phyloP scores from a whole-genome alignment of 495 filamentous ascomycete species.

The Penicillium atrosanguineum region DNA sequence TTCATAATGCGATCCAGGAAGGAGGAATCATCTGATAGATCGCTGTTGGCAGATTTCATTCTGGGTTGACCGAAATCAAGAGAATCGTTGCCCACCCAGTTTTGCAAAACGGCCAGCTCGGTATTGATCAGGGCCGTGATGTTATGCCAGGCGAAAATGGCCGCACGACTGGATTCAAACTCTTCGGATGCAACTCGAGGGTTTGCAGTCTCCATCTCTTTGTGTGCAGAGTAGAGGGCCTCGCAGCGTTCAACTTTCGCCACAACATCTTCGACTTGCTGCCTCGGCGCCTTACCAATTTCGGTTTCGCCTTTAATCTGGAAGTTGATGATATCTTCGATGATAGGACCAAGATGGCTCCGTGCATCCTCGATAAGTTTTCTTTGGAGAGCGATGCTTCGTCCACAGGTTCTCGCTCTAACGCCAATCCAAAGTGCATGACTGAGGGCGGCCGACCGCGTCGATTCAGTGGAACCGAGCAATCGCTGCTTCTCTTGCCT shows the following conservation, averaged over 20 bases:
- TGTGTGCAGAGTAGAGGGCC: constrained; percentile 74
- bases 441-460: constrained; percentile 68
- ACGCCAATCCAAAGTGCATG: constrained; percentile 90
- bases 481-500: constrained; percentile 95
- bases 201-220: constrained; percentile 67
- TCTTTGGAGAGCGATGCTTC: constrained; percentile 76
- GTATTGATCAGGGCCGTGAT: constrained; percentile 98
- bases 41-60: constrained; percentile 46
- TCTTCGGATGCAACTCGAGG: constrained; percentile 68
- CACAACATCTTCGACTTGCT: constrained; percentile 87
- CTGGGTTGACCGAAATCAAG: constrained; percentile 77
- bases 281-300: constrained; percentile 77
- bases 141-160: constrained; percentile 93
- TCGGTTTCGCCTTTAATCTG: constrained; percentile 91
- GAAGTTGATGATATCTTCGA: constrained; percentile 88
- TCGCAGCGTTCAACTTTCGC: constrained; percentile 85
- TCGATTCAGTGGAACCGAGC: constrained; percentile 76
- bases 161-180: constrained; percentile 76
- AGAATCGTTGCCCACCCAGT: constrained; percentile 95
- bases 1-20: constrained; percentile 98
- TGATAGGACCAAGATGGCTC: constrained; percentile 59
- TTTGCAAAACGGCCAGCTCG: constrained; percentile 82
- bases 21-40: constrained; percentile 80
- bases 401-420: constrained; percentile 74
- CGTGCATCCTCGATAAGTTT: constrained; percentile 81